Base-by-base conservation (phyloP, 371 early-diverging fungal genomes). In the Actinomortierella ambigua region DNA sequence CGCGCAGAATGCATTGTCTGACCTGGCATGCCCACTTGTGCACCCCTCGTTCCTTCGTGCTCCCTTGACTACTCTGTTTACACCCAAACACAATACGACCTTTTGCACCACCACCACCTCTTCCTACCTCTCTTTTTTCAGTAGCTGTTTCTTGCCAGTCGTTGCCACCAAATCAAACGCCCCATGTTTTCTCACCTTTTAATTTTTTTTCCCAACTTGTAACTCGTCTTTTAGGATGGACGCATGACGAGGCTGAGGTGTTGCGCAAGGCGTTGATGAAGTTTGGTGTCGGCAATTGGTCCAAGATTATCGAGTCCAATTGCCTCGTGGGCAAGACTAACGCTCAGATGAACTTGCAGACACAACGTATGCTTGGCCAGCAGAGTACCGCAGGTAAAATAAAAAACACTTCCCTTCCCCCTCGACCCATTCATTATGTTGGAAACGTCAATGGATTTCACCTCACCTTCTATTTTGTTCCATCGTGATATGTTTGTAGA, bases 281-380 rank as follows among this genome's bases (percentile, higher is more conserved):
- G 59, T 93, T 92, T 71, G 97, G 96, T 6, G 84, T 96, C 53
- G 97, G 97, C 46, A 95, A 95, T 73, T 96, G 97, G 97, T 87
- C 90, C 54, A 93, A 94, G 64, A 94, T 96, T 56, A 90, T 94
- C 63, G 95, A 94, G 54, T 88, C 90, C 49, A 89, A 88, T 29
- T 91, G 93, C 65, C 79, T 92, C 14, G 92, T 93, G 2, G 96
- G 95, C 39, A 96, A 96, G 68, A 95, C 94, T 39, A 93, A 91
- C 59, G 94, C 97, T 11, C 97, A 96, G 78, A 90, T 95, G 90
- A 95, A 96, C 81, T 78, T 96, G 44, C 97, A 96, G 68, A 84
- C 92, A 14, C 97, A 96, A 75, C 84, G 96, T 23, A 83, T 95
- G 82, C 84, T 96, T 1, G 97, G 97, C 0, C 96, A 96, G 73